Evolutionary conservation across 768 basidiomycete species (phyloP), one percentile per base, ranked within the genome.

Genomic region (Rubroboletus satanas): DNA sequence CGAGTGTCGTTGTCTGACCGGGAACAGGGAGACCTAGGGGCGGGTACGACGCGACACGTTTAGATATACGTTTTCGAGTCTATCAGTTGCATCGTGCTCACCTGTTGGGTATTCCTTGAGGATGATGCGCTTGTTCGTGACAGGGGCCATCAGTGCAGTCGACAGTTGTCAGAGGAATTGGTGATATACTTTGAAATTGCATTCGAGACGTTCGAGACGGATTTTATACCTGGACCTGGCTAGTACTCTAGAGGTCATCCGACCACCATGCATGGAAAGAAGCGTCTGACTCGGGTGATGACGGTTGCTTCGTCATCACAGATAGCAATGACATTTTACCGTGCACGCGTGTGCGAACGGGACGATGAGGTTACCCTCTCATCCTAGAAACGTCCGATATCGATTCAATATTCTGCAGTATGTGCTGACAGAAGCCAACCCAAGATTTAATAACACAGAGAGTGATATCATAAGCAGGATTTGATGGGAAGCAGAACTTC

Each of bases 1-100:
- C 80, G 55, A 79, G 74, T 0, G 76, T 60, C 3, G 75, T 74
- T 6, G 78, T 79, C 59, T 78, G 71, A 17, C 78, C 78, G 0
- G 74, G 69, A 62, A 68, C 26, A 12, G 32, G 37, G 17, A 14
- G 0, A 15, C 46, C 46, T 55, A 31, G n/a, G 1, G 26, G 5
- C 14, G 14, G 38, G 37, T 7, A 14, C 18, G 28, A 53, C 17
- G 31, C 6, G 29, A 31, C 15, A 14, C 12, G 10, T 10, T 58
- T 5, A 51, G 42, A 37, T 5, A 17, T 7, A 32, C 3, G 2
- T 17, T 15, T 28, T 18, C 15, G 17, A 7, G 11, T 15, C 11
- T 7, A 17, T 6, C 12, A 17, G 14, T 14, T 15, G 26, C 3
- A 44, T 6, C 8, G 6, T n/a, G 11, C 33, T 49, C 33, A 41